phyloP scores from a whole-genome alignment of 2,329 filamentous ascomycete genomes.

The Fusarium sterilihyphosum region DNA sequence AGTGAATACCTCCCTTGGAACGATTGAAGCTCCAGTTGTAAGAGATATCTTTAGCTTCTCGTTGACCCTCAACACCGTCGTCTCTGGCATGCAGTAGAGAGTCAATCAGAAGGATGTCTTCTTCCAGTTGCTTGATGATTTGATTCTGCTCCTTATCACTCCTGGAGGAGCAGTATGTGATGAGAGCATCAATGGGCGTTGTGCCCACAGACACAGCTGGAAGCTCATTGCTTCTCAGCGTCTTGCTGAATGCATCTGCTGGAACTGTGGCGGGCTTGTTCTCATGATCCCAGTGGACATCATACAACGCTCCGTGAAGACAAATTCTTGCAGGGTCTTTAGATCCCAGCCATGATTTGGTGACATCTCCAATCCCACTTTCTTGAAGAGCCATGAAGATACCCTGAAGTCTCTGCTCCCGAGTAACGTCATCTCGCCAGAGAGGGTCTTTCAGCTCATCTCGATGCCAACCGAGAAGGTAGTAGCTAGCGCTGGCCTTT shows the following conservation, averaged over 20 bases:
- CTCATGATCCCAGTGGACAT: background rate
- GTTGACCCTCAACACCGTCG: accelerated
- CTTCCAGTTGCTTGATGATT: background rate
- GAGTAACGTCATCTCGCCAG: too few species aligned
- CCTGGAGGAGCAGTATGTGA: background rate
- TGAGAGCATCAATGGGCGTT: background rate
- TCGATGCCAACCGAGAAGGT: background rate
- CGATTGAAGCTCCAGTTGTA: background rate
- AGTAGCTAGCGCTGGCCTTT: background rate
- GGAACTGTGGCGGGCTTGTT: background rate
- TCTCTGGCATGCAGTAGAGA: background rate
- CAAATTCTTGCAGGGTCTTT: background rate
- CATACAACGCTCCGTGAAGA: background rate
- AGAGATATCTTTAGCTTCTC: background rate
- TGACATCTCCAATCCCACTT: background rate
- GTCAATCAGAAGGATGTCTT: background rate
- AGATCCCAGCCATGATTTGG: background rate
- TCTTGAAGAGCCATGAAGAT: background rate
- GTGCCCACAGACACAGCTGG: background rate
- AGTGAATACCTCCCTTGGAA: background rate
- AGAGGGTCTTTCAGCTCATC: background rate
- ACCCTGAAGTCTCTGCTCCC: background rate
- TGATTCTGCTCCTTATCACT: background rate
- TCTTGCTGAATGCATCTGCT: too few species aligned
- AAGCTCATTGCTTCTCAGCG: too few species aligned